These are phyloP conservation scores for Ophiostoma perfectum DNA, from an alignment of 2,329 filamentous ascomycete species.

Conservation along the genomic window DNA sequence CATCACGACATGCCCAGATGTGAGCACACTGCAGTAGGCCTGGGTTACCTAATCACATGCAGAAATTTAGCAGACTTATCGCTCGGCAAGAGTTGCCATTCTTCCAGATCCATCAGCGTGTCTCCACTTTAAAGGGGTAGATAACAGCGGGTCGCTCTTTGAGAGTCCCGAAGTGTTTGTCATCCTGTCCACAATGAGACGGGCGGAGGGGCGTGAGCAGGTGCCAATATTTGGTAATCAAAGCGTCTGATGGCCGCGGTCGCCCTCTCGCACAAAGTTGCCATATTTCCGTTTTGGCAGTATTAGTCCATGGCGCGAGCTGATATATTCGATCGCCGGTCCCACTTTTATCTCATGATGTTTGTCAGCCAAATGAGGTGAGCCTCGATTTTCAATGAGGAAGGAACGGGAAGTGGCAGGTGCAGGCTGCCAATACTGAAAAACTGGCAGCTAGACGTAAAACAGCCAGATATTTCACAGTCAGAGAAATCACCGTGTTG, in stretches of 20 bases:
- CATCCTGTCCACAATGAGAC: too few relatives aligned
- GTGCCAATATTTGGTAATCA: too few relatives aligned
- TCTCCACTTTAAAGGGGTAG: background rate
- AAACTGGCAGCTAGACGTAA: too few relatives aligned
- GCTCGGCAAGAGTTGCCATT: constrained; percentile 1
- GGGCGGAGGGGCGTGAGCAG: too few relatives aligned
- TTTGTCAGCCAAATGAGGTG: background rate
- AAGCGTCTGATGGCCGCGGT: too few relatives aligned
- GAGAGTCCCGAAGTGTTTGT: too few relatives aligned
- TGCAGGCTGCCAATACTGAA: background rate
- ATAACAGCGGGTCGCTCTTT: background rate
- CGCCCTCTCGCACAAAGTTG: background rate
- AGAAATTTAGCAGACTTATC: background rate
- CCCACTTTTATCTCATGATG: background rate
- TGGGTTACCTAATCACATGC: background rate
- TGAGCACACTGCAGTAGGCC: background rate
- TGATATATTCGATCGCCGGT: too few relatives aligned
- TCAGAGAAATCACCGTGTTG: background rate
- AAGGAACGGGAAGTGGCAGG: background rate
- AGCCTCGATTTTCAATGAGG: background rate
- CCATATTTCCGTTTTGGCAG: background rate
- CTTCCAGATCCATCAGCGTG: background rate
- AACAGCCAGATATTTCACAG: background rate
- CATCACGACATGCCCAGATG: background rate
- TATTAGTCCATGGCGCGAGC: too few relatives aligned